A percentile compares a stretch with the other conserved stretches of the same genome.
phyloP scores from a whole-genome alignment of 2,329 filamentous ascomycete species.

The Diaporthe helianthi region DNA sequence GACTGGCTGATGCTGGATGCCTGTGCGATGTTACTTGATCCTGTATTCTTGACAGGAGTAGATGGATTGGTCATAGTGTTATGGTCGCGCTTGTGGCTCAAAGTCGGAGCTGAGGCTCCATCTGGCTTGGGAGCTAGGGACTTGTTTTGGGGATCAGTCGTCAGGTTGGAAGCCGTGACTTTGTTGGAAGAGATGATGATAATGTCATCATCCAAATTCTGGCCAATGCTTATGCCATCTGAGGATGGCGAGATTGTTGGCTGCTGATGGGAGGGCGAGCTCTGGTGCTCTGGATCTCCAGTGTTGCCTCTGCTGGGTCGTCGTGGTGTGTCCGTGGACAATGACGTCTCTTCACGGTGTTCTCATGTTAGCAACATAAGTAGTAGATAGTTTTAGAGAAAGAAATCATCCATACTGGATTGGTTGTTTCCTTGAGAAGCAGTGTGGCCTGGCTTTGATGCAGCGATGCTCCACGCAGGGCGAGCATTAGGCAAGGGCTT shows the following conservation, averaged over 20 bases:
- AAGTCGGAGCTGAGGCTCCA: neutral
- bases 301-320: neutral
- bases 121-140: neutral
- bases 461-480: too few species aligned
- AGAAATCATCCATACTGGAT: neutral
- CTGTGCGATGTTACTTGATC: too few species aligned
- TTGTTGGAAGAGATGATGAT: neutral
- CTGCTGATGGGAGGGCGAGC: neutral
- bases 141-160: too few species aligned
- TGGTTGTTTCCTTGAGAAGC: neutral
- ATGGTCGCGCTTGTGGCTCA: neutral
- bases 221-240: neutral
- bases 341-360: neutral
- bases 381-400: rapidly evolving
- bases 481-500: neutral
- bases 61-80: neutral
- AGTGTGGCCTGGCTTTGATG: too few species aligned
- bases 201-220: neutral
- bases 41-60: neutral
- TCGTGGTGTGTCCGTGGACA: too few species aligned
- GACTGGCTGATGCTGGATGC: too few species aligned
- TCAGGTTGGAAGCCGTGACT: neutral
- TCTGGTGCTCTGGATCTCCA: neutral
- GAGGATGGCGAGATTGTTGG: too few species aligned
- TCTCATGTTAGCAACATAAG: neutral